Evolutionary conservation across 1,284 basidiomycete genomes (phyloP).

Genomic region (Puccinia coronata): DNA sequence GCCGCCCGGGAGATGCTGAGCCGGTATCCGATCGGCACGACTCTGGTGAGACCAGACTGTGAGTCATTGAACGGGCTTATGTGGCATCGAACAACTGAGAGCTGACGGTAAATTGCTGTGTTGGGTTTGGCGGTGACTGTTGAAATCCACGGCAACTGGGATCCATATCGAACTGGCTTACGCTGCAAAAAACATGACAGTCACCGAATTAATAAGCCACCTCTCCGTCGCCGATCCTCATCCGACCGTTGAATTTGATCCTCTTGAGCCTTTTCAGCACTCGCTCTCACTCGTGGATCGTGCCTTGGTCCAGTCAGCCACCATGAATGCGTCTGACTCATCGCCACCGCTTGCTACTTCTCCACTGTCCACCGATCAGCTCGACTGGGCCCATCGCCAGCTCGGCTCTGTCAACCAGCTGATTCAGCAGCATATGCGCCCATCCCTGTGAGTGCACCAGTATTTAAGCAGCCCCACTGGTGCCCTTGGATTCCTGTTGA

Average conservation of each 20-base stretch:
- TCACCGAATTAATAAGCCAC: not conserved
- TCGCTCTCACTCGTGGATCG: conserved; percentile 25
- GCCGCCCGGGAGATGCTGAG: conserved; percentile 3
- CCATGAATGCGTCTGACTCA: not conserved
- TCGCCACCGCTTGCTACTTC: not conserved
- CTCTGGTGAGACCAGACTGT: conserved; percentile 30
- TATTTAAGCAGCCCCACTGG: conserved; percentile 7
- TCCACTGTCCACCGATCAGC: conserved; percentile 8
- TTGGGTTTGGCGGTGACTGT: not conserved
- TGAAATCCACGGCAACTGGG: not conserved
- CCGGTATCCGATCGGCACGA: conserved; percentile 25
- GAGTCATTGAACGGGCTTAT: not conserved
- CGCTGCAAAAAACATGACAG: not conserved
- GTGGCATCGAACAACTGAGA: not conserved
- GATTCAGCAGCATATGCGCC: conserved; percentile 27
- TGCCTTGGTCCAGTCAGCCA: conserved; percentile 23
- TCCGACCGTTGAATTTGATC: conserved; percentile 16
- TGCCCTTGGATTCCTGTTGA: conserved; percentile 8
- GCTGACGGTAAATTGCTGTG: not conserved
- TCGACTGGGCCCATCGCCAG: conserved; percentile 22
- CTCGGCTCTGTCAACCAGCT: conserved; percentile 29
- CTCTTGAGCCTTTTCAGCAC: not conserved
- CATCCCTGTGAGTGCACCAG: not conserved
- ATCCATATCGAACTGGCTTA: conserved; percentile 15
- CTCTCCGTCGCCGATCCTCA: conserved; percentile 25